A percentile compares a stretch with the other conserved stretches of the same genome.
phyloP scores from a whole-genome alignment of 2,329 filamentous ascomycete genomes.

The Beauveria bassiana region DNA sequence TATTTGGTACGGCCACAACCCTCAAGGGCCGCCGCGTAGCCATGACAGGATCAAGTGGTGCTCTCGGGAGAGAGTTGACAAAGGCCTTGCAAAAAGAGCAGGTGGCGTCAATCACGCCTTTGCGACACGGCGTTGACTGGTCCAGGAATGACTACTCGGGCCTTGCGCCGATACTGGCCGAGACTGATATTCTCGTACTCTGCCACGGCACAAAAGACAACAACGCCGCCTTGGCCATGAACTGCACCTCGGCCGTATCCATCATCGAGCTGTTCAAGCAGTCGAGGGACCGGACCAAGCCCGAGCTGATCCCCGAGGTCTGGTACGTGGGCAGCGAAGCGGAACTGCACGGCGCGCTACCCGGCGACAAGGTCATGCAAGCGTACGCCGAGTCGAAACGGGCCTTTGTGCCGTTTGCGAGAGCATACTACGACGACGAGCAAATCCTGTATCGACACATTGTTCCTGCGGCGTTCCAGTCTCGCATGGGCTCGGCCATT shows the following conservation, averaged over 20 bases:
- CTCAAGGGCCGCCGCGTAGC: slow-evolving; percentile 13
- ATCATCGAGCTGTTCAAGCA: slow-evolving; percentile 12
- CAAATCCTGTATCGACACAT: slow-evolving; percentile 11
- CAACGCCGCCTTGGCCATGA: slow-evolving; percentile 2
- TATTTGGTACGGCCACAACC: slow-evolving; percentile 13
- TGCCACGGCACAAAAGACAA: slow-evolving; percentile 13
- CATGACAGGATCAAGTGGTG: slow-evolving; percentile 14
- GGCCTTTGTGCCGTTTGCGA: slow-evolving; percentile 12
- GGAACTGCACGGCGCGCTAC: slow-evolving; percentile 15
- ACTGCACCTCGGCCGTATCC: slow-evolving; percentile 7
- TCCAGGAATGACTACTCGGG: neutral
- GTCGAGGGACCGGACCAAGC: neutral
- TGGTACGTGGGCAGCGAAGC: slow-evolving; percentile 18
- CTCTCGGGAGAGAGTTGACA: slow-evolving; percentile 10
- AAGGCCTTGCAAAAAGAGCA: slow-evolving; percentile 1
- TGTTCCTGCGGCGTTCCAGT: slow-evolving; percentile 13
- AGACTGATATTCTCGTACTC: slow-evolving; percentile 14
- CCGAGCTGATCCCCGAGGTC: slow-evolving; percentile 13
- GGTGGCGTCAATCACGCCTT: slow-evolving; percentile 2
- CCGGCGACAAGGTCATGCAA: slow-evolving; percentile 9
- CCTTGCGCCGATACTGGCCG: slow-evolving; percentile 6
- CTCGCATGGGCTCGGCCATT: slow-evolving; percentile 13
- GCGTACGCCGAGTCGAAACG: slow-evolving; percentile 14
- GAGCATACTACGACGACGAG: slow-evolving; percentile 12
- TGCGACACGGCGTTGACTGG: slow-evolving; percentile 13